Evolutionary conservation across 768 basidiomycete species (phyloP), one percentile per base, ranked within the genome.

Genomic region (Amanita polypyramis): DNA sequence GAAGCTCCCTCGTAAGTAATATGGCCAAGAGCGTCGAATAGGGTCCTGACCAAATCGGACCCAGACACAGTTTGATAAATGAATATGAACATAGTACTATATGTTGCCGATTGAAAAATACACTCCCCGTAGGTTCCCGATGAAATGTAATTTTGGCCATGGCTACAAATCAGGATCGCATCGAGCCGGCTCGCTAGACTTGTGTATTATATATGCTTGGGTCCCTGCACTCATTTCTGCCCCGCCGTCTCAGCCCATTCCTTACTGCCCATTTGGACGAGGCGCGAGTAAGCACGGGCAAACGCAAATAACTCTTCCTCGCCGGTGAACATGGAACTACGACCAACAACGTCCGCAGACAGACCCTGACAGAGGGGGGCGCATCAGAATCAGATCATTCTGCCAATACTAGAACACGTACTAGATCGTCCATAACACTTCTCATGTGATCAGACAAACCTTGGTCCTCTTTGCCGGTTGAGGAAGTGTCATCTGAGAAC

Each of bases 301-400:
- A 97, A 99, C 0, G 96, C 96, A 60, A 99, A 99, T 0, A 97
- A 62, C 64, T 98, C 96, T 63, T 98, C 96, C 58, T 98, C 94
- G 3, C 95, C 94, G 0, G 84, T 85, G 60, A 98, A 98, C 70
- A 99, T 86, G 36, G 91, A 85, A 52, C 85, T 90, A 1, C 73
- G 70, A 29, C 91, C 88, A 14, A 95, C 85, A 15, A 76, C 66
- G 23, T 91, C 80, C 19, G 74, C 74, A 1, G 85, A 74, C 0
- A 97, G 70, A 15, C 92, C 92, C 90, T 94, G 54, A 27, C 35
- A 23, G 40, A 23, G 29, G 40, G 20, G 29, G 47, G 44, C 17
- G 27, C 47, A 29, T 9, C n/a, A 12, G 14, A 49, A 45, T 58
- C 45, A 20, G 41, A 14, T 34, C 5, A 17, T 23, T 1, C 21